Evolutionary conservation across 345 rosid species (phyloP), one percentile per base, ranked within the genome.

Genomic region (Melaleuca alternifolia): DNA sequence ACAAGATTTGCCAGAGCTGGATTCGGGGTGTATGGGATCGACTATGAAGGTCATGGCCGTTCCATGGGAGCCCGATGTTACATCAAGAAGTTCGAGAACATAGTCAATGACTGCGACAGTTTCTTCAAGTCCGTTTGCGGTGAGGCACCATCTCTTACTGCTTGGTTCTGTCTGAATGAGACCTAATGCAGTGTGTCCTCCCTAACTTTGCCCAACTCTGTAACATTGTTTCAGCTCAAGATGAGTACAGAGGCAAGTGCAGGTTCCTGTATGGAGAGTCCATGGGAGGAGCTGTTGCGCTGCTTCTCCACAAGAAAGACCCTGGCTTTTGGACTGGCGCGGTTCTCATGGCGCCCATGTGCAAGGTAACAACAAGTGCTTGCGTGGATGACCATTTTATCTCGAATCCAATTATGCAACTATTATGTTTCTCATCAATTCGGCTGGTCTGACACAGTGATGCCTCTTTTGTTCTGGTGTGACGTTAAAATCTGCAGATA

Each of bases 191-290:
- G 20, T 71, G 81, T 11, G 7, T 71, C 81, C 81, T 54, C 24
- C 57, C 53, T 33, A 15, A 33, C 37, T 82, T 16, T 24, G 81
- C 48, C 81, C 81, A 18, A 10, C 20, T 30, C 62, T 37, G 28
- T 16, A 50, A 57, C 75, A 20, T 26, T 83, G 88, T 85, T 56
- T 26, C 90, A 95, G 99, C 91, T 15, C 94, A 90, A 86, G 95
- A 93, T 88, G 97, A 92, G 85, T 96, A 94, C 92, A 91, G 90
- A 86, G 91, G 92, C 26, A 98, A 93, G 90, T 91, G 92, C 71
- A 95, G 99, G 91, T 96, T 98, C 93, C 90, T 98, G 89, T 98
- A 95, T 62, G 99, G 99, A 37, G 99, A 98, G 85, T 98, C 99
- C 61, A 96, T 98, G 99, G 99, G 98, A 89, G 99, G 99, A 62